These are phyloP conservation scores for Elasticomyces elasticus DNA, from an alignment of 495 filamentous ascomycete species.

Conservation along the genomic window DNA sequence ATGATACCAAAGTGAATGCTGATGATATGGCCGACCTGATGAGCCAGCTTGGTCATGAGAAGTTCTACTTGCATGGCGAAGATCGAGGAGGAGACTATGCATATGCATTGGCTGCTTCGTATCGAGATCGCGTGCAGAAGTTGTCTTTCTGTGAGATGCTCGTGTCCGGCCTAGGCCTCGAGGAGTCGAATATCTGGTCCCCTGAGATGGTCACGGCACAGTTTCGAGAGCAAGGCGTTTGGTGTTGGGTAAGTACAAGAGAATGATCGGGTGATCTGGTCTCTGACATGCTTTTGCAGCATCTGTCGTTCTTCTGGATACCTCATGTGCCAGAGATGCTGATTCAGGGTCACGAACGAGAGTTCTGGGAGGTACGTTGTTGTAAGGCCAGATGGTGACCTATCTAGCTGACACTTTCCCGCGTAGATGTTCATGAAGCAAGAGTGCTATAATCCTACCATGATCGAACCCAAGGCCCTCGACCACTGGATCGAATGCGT, in stretches of 20 bases:
- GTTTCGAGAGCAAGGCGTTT: constrained; percentile 9
- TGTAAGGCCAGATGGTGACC: too few species aligned
- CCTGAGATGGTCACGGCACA: constrained; percentile 5
- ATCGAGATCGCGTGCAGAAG: constrained; percentile 5
- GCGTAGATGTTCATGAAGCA: constrained; percentile 12
- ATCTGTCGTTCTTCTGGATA: constrained; percentile 12
- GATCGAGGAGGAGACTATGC: constrained; percentile 10
- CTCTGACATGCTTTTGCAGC: neutral
- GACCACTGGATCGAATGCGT: constrained; percentile 18
- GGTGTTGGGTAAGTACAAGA: constrained; percentile 5
- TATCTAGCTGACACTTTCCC: too few species aligned
- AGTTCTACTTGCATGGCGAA: constrained; percentile 15
- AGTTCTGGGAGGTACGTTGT: constrained; percentile 14
- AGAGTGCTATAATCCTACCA: constrained; percentile 15
- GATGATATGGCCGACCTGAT: constrained; percentile 16
- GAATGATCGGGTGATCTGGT: neutral
- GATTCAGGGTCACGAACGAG: constrained; percentile 10
- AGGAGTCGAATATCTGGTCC: constrained; percentile 10
- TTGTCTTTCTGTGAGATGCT: constrained; percentile 13
- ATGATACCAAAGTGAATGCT: constrained; percentile 7
- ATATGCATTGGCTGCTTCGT: constrained; percentile 12
- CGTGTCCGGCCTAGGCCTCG: constrained; percentile 11
- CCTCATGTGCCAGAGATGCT: constrained; percentile 16
- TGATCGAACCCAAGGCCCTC: constrained; percentile 4
- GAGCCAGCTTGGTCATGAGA: constrained; percentile 13